Percentiles rank a stretch among this genome's conserved stretches.
These are phyloP conservation scores for Pyrus communis DNA, from an alignment of 306 rosid species.

Conservation along the genomic window DNA sequence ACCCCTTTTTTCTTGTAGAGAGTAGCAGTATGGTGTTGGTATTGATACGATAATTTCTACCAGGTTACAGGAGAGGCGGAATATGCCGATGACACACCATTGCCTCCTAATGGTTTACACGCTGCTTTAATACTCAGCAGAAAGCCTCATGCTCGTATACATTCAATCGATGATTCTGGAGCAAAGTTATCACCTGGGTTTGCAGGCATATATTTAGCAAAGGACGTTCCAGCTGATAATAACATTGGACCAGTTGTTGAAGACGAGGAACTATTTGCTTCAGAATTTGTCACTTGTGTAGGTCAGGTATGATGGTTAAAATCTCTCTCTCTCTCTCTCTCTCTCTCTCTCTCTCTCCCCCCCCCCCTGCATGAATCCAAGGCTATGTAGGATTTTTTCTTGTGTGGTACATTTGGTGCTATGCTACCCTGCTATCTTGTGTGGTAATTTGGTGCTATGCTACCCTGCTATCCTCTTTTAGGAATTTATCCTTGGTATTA, in stretches of 20 bases:
- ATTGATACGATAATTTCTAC: slow-evolving; percentile 17
- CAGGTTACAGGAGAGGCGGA: slow-evolving; percentile 95
- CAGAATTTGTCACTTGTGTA: slow-evolving; percentile 70
- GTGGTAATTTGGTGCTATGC: neutral
- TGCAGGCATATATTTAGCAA: slow-evolving; percentile 58
- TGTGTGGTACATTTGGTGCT: neutral
- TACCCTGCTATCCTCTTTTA: neutral
- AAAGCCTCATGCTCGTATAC: slow-evolving; percentile 84
- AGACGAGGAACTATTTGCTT: slow-evolving; percentile 86
- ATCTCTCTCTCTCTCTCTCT: neutral
- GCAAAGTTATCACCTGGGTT: slow-evolving; percentile 73
- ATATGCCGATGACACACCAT: slow-evolving; percentile 66
- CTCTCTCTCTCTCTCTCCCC: too few relatives aligned
- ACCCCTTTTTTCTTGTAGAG: neutral
- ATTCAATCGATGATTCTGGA: slow-evolving; percentile 54
- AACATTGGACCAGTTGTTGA: slow-evolving; percentile 59
- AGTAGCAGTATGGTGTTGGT: slow-evolving; percentile 3
- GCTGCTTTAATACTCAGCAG: slow-evolving; percentile 80
- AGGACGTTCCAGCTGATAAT: slow-evolving; percentile 66
- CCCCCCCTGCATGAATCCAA: neutral
- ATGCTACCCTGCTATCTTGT: too few relatives aligned
- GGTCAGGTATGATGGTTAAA: slow-evolving; percentile 70
- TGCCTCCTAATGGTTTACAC: slow-evolving; percentile 74
- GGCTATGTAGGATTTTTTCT: neutral
- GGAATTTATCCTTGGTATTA: neutral